These are phyloP conservation scores for Fusarium ambrosium DNA, from an alignment of 2,329 filamentous ascomycete species.

Conservation along the genomic window DNA sequence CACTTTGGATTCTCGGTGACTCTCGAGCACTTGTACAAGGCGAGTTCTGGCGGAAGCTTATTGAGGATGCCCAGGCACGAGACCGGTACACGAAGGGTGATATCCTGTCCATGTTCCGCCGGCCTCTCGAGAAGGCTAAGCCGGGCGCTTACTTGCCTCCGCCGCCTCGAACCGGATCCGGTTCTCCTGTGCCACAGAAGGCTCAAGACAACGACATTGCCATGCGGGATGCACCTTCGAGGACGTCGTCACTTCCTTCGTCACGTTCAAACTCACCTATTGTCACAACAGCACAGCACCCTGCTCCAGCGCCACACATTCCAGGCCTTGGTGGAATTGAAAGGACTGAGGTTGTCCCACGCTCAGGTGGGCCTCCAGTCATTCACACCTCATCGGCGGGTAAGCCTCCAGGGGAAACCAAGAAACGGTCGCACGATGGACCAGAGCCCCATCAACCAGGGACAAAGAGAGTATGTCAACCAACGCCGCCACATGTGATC, in stretches of 20 bases:
- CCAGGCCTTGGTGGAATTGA: conserved; percentile 34
- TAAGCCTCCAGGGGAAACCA: conserved; percentile 46
- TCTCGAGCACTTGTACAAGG: conserved; percentile 88
- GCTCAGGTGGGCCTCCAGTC: conserved; percentile 52
- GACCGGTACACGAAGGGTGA: conserved; percentile 81
- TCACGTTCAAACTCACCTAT: conserved; percentile 33
- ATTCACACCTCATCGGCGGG: conserved; percentile 54
- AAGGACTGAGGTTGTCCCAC: conserved; percentile 37
- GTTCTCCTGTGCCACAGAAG: conserved; percentile 4
- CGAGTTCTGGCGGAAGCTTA: conserved; percentile 89
- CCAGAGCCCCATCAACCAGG: conserved; percentile 49
- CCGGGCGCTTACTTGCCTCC: conserved; percentile 40
- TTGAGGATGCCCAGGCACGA: conserved; percentile 82
- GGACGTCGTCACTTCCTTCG: conserved; percentile 14
- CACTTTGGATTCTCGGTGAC: conserved; percentile 95
- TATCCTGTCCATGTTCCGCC: conserved; percentile 63
- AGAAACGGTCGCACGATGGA: conserved; percentile 61
- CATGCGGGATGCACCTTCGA: conserved; percentile 39
- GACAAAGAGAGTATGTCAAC: conserved; percentile 58
- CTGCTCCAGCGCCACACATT: conserved; percentile 20
- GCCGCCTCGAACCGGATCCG: conserved; percentile 1
- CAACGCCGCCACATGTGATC: neutral
- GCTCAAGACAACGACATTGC: conserved; percentile 29
- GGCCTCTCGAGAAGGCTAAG: conserved; percentile 56
- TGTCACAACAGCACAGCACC: conserved; percentile 5